Percentiles rank a stretch among this genome's conserved stretches.
Evolutionary conservation across 75 land plant genomes (phyloP).

Genomic region (Pinus taeda): DNA sequence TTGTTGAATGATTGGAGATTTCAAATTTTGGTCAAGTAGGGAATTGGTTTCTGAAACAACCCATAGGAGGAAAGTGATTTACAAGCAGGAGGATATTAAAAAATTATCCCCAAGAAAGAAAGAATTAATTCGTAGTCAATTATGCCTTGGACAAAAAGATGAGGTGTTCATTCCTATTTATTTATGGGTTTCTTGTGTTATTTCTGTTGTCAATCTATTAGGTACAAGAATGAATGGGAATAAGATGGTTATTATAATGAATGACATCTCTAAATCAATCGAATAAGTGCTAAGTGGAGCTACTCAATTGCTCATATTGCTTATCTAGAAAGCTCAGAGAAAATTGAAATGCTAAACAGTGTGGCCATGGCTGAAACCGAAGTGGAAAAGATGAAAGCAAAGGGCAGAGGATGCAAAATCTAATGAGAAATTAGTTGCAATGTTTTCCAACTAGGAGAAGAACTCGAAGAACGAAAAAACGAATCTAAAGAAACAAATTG

Average conservation of each 20-base stretch:
- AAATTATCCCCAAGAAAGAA: constrained; percentile 14
- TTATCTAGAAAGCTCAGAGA: constrained; percentile 40
- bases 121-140: neutral
- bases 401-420: constrained; percentile 83
- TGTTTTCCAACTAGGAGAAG: constrained; percentile 75
- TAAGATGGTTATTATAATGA: neutral
- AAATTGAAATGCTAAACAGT: constrained; percentile 16
- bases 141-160: constrained; percentile 5
- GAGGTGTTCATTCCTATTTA: constrained; percentile 41
- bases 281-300: constrained; percentile 44
- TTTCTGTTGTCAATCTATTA: constrained; percentile 32
- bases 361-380: constrained; percentile 36
- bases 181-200: constrained; percentile 58
- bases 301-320: constrained; percentile 47
- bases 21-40: no score
- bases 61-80: neutral
- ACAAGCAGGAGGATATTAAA: constrained; percentile 9
- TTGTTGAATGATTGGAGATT: no score
- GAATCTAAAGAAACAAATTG: constrained; percentile 58
- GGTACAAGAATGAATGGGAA: constrained; percentile 1
- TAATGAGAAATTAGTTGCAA: constrained; percentile 81
- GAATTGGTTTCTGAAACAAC: no score
- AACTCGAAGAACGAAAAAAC: constrained; percentile 68
- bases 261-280: constrained; percentile 15
- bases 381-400: constrained; percentile 38